phyloP scores from a whole-genome alignment of 1,284 basidiomycete genomes.

The Melanopsichium pennsylvanicum region DNA sequence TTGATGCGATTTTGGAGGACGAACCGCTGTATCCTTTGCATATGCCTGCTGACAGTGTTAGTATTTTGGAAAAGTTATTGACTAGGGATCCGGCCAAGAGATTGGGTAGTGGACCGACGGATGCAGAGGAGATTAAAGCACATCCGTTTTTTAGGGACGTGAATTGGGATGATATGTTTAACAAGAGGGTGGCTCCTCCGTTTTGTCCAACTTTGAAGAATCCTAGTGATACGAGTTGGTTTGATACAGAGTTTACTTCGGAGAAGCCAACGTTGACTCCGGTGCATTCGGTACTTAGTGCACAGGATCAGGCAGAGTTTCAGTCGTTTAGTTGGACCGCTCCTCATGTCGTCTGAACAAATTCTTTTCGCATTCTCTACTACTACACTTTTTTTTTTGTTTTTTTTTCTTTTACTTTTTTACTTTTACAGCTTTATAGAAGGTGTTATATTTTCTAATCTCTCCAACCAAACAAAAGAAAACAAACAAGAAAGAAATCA shows the following conservation, averaged over 20 bases:
- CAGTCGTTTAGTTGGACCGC: constrained; percentile 56
- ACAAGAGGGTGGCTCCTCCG: constrained; percentile 95
- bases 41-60: constrained; percentile 98
- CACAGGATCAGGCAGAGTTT: constrained; percentile 80
- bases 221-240: constrained; percentile 74
- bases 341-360: too few species aligned
- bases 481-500: too few species aligned
- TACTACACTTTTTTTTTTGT: too few species aligned
- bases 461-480: too few species aligned
- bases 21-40: constrained; percentile 98
- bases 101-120: constrained; percentile 89
- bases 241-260: constrained; percentile 94
- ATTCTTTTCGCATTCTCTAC: too few species aligned
- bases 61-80: constrained; percentile 88
- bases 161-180: constrained; percentile 91
- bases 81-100: constrained; percentile 91
- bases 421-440: too few species aligned
- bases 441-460: too few species aligned
- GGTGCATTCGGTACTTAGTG: constrained; percentile 91
- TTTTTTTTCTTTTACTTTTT: too few species aligned
- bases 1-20: constrained; percentile 98
- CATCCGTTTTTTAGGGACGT: constrained; percentile 99
- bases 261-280: constrained; percentile 98
- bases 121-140: constrained; percentile 96
- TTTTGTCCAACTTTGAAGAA: constrained; percentile 90